Percentiles rank a stretch among this genome's conserved stretches.
phyloP scores from a whole-genome alignment of 2,329 filamentous ascomycete species.

The Xylariales sp. region DNA sequence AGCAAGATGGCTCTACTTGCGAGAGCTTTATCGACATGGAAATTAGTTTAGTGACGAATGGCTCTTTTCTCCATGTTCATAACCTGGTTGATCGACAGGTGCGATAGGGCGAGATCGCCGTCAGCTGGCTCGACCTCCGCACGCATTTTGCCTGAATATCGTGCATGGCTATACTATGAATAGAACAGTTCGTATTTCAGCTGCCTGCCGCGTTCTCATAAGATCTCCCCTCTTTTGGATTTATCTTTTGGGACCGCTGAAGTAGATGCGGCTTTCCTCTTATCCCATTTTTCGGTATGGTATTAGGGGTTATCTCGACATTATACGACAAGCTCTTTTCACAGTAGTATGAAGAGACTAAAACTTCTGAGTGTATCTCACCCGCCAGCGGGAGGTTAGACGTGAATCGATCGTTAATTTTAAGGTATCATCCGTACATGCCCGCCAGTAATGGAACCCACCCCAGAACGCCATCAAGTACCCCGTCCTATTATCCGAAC shows the following conservation, averaged over 20 bases:
- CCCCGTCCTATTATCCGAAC: background rate
- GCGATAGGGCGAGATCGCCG: conserved; percentile 27
- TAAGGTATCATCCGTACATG: background rate
- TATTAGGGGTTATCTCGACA: background rate
- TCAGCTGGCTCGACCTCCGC: conserved; percentile 15
- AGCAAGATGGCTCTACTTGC: background rate
- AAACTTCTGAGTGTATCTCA: background rate
- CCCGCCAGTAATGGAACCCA: conserved; percentile 4
- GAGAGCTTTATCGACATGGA: background rate
- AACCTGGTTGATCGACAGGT: conserved; percentile 24
- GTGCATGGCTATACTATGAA: conserved; percentile 21
- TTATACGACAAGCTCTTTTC: background rate
- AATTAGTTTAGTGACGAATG: background rate
- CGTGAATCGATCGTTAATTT: background rate
- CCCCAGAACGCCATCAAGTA: conserved; percentile 6
- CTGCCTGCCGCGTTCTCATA: conserved; percentile 2
- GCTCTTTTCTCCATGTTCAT: background rate
- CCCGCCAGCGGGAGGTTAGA: background rate
- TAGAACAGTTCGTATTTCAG: conserved; percentile 16
- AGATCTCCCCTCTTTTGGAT: background rate
- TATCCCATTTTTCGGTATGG: background rate
- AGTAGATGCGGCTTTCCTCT: background rate
- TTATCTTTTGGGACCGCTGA: background rate
- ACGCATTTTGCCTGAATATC: conserved; percentile 36
- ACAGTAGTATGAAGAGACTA: background rate